These are phyloP conservation scores for Aspergillus costaricaensis DNA, from an alignment of 2,329 filamentous ascomycete genomes.

Conservation along the genomic window DNA sequence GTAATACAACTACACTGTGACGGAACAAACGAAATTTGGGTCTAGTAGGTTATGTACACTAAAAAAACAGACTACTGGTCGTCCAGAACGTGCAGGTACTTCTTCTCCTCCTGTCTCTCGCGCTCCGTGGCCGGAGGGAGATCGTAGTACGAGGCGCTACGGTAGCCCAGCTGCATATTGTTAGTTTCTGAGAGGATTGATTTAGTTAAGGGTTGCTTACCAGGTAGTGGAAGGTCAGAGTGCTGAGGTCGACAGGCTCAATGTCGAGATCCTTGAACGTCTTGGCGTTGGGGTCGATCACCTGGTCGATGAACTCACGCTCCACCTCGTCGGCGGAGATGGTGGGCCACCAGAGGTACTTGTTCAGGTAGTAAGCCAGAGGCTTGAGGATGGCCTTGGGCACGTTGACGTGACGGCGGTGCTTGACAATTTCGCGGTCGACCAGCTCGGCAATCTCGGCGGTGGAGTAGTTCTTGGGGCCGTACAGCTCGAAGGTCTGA, in stretches of 20 bases:
- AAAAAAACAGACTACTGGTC: conserved; percentile 64
- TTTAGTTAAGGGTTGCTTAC: conserved; percentile 54
- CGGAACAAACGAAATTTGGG: conserved; percentile 38
- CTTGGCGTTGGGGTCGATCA: conserved; percentile 87
- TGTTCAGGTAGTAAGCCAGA: conserved; percentile 72
- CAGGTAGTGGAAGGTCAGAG: conserved; percentile 91
- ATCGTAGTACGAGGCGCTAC: conserved; percentile 86
- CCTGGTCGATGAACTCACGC: conserved; percentile 88
- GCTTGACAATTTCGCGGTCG: conserved; percentile 88
- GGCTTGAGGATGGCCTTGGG: conserved; percentile 80
- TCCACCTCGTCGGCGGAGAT: conserved; percentile 83
- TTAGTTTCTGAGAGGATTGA: conserved; percentile 12
- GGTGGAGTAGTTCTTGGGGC: conserved; percentile 88
- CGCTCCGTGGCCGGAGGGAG: conserved; percentile 91
- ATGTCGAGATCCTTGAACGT: conserved; percentile 94
- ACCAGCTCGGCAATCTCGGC: conserved; percentile 84
- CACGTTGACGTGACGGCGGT: conserved; percentile 85
- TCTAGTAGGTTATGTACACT: conserved; percentile 46
- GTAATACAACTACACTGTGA: not conserved
- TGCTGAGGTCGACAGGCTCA: conserved; percentile 80
- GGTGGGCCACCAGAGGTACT: conserved; percentile 83
- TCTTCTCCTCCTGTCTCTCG: conserved; percentile 92
- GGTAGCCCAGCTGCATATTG: conserved; percentile 74
- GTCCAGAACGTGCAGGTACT: conserved; percentile 92
- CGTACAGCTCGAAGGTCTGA: conserved; percentile 92